These are phyloP conservation scores for Saturnispora bothae DNA, from an alignment of 805 yeast genomes.

Conservation along the genomic window DNA sequence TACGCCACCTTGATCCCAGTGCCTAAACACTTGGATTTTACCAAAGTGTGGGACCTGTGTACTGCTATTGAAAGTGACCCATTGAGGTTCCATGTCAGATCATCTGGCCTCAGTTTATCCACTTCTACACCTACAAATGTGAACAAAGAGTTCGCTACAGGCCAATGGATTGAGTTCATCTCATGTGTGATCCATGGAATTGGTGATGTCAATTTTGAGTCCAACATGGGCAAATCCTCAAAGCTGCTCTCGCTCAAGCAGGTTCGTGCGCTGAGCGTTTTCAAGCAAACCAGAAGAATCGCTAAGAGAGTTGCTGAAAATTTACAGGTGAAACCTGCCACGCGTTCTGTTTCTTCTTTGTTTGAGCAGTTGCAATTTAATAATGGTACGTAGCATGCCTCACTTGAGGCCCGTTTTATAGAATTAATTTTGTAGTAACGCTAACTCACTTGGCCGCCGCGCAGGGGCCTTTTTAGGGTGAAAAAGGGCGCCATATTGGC, in stretches of 20 bases:
- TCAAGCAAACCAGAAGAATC: conserved; percentile 4
- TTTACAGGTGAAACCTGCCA: conserved; percentile 11
- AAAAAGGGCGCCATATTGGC: no score
- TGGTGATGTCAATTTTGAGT: conserved; percentile 11
- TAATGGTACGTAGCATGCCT: no score
- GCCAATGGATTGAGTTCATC: conserved; percentile 13
- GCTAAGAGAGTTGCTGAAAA: no score
- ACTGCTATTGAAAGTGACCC: conserved; percentile 38
- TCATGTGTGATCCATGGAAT: conserved; percentile 19
- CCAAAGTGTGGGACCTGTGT: conserved; percentile 32
- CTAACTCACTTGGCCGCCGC: no score
- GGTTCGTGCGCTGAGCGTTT: conserved; percentile 11
- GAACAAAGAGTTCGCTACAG: conserved; percentile 10
- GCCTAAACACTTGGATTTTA: conserved; percentile 22
- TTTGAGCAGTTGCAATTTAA: neutral
- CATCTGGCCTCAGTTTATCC: conserved; percentile 16
- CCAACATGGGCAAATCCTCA: conserved; percentile 12
- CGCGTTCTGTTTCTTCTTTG: conserved; percentile 7
- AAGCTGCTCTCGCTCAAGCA: conserved; percentile 15
- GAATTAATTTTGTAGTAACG: no score
- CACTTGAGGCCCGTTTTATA: no score
- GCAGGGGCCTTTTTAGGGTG: no score
- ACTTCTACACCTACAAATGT: conserved; percentile 12
- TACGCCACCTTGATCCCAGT: conserved; percentile 31
- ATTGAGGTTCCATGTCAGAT: conserved; percentile 36